phyloP scores from a whole-genome alignment of 768 basidiomycete genomes.

The Mycena capillaripes region DNA sequence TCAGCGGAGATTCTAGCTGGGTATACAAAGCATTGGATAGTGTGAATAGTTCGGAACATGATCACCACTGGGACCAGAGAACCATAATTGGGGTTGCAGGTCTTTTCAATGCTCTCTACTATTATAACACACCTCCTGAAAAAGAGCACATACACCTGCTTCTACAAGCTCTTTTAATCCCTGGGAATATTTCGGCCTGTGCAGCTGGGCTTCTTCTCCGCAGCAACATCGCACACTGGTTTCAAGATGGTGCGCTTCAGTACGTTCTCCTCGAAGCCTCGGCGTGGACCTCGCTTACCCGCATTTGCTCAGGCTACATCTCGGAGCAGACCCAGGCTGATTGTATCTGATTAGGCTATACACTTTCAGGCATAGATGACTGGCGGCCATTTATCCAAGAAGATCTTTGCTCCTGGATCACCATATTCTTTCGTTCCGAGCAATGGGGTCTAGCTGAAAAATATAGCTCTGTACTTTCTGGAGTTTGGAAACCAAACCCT shows the following conservation, averaged over 20 bases:
- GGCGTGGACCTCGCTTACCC: background rate
- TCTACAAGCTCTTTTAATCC: background rate
- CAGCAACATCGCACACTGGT: background rate
- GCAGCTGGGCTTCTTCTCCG: background rate
- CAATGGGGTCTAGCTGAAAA: background rate
- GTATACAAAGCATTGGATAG: background rate
- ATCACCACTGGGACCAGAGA: background rate
- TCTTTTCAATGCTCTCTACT: background rate
- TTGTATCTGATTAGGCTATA: background rate
- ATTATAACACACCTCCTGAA: background rate
- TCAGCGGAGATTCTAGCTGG: background rate
- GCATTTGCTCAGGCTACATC: background rate
- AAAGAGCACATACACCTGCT: background rate
- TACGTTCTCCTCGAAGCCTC: background rate
- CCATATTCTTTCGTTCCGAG: background rate
- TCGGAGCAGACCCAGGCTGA: no score
- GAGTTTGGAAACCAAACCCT: background rate
- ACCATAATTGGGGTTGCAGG: background rate
- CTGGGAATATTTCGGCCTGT: background rate
- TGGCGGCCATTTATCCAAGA: background rate
- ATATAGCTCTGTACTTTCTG: background rate
- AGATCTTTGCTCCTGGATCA: conserved; percentile 10
- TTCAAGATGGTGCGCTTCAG: background rate
- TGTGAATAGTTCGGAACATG: background rate
- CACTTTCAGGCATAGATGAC: background rate